These are phyloP conservation scores for Athelia psychrophila DNA, from an alignment of 1,284 basidiomycete genomes.

Conservation along the genomic window DNA sequence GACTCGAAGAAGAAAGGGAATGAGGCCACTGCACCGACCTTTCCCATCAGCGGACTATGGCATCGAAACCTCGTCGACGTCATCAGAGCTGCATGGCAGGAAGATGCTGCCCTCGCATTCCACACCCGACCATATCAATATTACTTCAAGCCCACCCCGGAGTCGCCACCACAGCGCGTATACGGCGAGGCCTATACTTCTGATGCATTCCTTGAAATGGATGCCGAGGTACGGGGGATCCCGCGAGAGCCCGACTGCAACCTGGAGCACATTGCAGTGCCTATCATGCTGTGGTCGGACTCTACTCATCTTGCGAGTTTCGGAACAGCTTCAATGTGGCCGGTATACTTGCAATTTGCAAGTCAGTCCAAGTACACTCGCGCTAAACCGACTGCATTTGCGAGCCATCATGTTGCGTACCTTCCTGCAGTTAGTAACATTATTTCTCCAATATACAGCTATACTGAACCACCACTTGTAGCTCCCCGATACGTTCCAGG, in stretches of 20 bases:
- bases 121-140: slow-evolving; percentile 19
- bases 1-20: slow-evolving; percentile 8
- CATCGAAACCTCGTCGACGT: slow-evolving; percentile 13
- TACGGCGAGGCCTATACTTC: slow-evolving; percentile 30
- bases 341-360: slow-evolving; percentile 19
- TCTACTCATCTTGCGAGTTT: slow-evolving; percentile 17
- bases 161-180: slow-evolving; percentile 13
- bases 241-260: slow-evolving; percentile 12
- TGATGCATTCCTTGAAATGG: slow-evolving; percentile 22
- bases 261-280: slow-evolving; percentile 14
- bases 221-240: slow-evolving; percentile 17
- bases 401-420: slow-evolving; percentile 27
- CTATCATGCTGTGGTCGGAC: slow-evolving; percentile 19
- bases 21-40: slow-evolving; percentile 20
- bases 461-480: slow-evolving; percentile 3
- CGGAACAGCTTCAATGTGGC: slow-evolving; percentile 16
- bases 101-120: slow-evolving; percentile 5
- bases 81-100: slow-evolving; percentile 10
- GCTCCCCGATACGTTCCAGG: slow-evolving; percentile 12
- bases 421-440: slow-evolving; percentile 22
- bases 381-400: slow-evolving; percentile 12
- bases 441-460: neutral
- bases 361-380: slow-evolving; percentile 25
- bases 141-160: slow-evolving; percentile 13
- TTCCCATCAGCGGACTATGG: slow-evolving; percentile 20